Percentiles rank a stretch among this genome's conserved stretches.
Evolutionary conservation across 208 protist genomes (phyloP).

Genomic region (Wallacemonas collosoma): DNA sequence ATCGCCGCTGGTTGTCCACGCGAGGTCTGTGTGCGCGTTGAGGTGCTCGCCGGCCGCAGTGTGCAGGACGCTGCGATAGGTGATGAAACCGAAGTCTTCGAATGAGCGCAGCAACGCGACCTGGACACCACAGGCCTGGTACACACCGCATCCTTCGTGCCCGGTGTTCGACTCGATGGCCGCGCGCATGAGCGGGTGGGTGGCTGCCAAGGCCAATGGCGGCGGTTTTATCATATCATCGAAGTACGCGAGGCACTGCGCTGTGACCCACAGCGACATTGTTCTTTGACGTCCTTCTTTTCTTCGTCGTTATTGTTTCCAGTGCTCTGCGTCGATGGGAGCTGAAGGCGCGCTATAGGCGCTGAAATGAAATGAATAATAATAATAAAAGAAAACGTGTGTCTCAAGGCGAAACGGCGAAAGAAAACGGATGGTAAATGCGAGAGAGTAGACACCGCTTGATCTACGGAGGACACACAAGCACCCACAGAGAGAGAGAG

Average conservation of each 20-base stretch:
- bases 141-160: conserved; percentile 3
- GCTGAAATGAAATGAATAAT: not conserved
- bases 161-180: conserved; percentile 8
- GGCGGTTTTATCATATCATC: conserved; percentile 12
- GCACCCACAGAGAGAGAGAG: too few relatives aligned
- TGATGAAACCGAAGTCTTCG: conserved; percentile 2
- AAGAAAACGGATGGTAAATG: not conserved
- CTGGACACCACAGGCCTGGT: conserved; percentile 8
- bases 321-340: too few relatives aligned
- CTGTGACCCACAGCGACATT: not conserved
- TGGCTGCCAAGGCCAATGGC: not conserved
- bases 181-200: conserved; percentile 10
- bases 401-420: not conserved
- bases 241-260: not conserved
- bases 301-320: not conserved
- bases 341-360: too few relatives aligned
- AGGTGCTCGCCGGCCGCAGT: not conserved
- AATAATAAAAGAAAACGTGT: not conserved
- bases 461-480: too few relatives aligned
- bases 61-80: conserved; percentile 5
- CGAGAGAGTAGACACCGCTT: not conserved
- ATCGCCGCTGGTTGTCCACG: not conserved
- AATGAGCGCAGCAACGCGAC: not conserved
- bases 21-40: not conserved
- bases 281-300: not conserved